Base-by-base conservation (phyloP, 148 eudicot species). In the Pouteria glomerata region DNA sequence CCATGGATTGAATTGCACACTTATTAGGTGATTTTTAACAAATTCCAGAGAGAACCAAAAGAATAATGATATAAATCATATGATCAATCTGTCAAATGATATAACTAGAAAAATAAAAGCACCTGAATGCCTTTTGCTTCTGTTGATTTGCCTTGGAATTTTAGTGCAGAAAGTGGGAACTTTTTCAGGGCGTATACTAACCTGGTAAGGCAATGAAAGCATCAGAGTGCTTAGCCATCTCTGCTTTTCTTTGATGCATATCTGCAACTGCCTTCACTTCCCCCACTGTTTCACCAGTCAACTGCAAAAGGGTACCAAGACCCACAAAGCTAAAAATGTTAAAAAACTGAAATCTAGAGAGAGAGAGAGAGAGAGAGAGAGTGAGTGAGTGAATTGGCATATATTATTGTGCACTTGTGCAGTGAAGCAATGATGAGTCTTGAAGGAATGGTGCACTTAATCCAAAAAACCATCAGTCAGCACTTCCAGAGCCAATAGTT, bases 191-290 rank as follows among this genome's bases (percentile, higher is more conserved):
- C 27, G 70, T 66, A 77, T 66, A 69, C 78, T 61, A 81, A 90
- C 96, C 97, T 79, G 92, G 95, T 71, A 91, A 67, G 70, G 97
- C 97, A 84, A 91, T 91, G 76, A 91, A 91, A 80, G 97, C 97
- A 82, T 91, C 97, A 59, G 97, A 89, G 73, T 89, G 90, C 83
- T 78, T 88, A 77, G 97, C 97, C 95, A 91, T 89, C 70, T 89
- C 97, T 61, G 95, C 97, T 76, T 91, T 91, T 82, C 97, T 89
- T 87, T 91, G 90, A 74, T 91, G 97, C 97, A 91, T 91, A 79
- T 82, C 97, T 84, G 94, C 95, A 75, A 89, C 97, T 67, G 90
- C 95, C 82, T 91, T 91, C 90, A 91, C 97, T 84, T 91, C 97
- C 58, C 97, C 97, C 73, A 91, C 92, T 76, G 94, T 87, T 79